A percentile compares a stretch with the other conserved stretches of the same genome.
Conservation (phyloP, 768 basidiomycete genomes). For the Serendipita indica region DNA sequence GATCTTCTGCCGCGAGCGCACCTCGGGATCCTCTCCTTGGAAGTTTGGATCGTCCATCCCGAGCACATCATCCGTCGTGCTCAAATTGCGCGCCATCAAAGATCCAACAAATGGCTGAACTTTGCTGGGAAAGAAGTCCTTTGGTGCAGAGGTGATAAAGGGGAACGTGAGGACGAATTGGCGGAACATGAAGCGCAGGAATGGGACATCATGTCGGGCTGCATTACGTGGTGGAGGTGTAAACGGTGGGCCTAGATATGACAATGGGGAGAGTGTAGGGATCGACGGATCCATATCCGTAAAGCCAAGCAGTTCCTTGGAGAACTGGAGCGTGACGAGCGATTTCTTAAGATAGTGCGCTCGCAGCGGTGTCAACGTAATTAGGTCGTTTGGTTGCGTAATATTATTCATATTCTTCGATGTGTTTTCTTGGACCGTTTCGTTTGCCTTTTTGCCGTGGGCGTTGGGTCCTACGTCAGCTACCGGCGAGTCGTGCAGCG, state of each 20-base stretch:
- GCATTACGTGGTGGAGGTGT: slow-evolving; percentile 47
- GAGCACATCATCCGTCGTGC: slow-evolving; percentile 37
- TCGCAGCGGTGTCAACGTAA: slow-evolving; percentile 62
- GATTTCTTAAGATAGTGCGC: slow-evolving; percentile 98
- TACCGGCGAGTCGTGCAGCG: neutral
- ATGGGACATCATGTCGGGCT: slow-evolving; percentile 58
- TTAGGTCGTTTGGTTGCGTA: neutral
- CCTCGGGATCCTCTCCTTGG: slow-evolving; percentile 31
- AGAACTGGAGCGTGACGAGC: slow-evolving; percentile 74
- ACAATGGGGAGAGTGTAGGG: slow-evolving; percentile 47
- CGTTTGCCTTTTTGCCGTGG: neutral
- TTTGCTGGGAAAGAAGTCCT: slow-evolving; percentile 86
- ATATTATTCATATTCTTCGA: too few relatives aligned
- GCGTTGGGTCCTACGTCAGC: neutral
- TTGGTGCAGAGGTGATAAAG: slow-evolving; percentile 77
- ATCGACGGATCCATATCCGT: slow-evolving; percentile 31
- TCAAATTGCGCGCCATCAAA: slow-evolving; percentile 64
- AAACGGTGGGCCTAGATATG: slow-evolving; percentile 83
- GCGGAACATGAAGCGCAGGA: slow-evolving; percentile 77
- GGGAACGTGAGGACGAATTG: slow-evolving; percentile 93
- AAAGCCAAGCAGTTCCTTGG: slow-evolving; percentile 58
- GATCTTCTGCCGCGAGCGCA: slow-evolving; percentile 52
- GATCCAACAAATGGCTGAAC: slow-evolving; percentile 87
- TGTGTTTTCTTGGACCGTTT: too few relatives aligned
- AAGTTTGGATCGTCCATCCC: slow-evolving; percentile 20